These are phyloP conservation scores for Naganishia vishniacii DNA, from an alignment of 768 basidiomycete species.

Conservation along the genomic window DNA sequence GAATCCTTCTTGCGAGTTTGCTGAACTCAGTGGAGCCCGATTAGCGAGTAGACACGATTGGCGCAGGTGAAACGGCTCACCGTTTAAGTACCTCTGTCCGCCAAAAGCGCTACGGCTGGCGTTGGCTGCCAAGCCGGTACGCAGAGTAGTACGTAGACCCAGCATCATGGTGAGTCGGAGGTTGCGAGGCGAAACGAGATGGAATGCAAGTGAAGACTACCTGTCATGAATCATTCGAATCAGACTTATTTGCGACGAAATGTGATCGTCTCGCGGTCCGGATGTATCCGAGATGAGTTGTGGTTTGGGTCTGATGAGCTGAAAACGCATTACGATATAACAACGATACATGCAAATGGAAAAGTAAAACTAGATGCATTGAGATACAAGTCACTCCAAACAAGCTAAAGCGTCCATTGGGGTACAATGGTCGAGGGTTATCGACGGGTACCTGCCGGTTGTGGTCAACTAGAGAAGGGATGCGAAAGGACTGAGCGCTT, in stretches of 20 bases:
- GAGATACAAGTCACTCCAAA: background rate
- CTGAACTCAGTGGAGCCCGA: background rate
- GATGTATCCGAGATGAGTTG: too few relatives aligned
- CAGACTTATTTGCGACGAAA: too few relatives aligned
- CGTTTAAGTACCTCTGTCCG: background rate
- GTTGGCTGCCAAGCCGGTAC: background rate
- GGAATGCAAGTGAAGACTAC: too few relatives aligned
- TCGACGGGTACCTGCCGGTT: background rate
- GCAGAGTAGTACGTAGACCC: background rate
- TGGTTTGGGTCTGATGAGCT: too few relatives aligned
- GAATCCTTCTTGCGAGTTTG: background rate
- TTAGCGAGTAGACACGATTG: too few relatives aligned
- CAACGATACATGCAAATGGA: background rate
- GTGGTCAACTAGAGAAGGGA: background rate
- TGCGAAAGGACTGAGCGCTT: too few relatives aligned
- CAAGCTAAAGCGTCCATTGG: background rate
- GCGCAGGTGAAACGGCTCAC: slow-evolving; percentile 8
- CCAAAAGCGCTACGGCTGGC: background rate
- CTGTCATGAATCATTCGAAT: too few relatives aligned
- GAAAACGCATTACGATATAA: too few relatives aligned
- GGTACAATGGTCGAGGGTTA: background rate
- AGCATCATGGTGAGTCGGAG: background rate
- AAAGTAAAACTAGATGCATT: background rate
- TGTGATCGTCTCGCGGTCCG: too few relatives aligned
- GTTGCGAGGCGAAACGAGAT: too few relatives aligned